Percentiles rank a stretch among this genome's conserved stretches.
Conservation (phyloP, 192 early-diverging fungal genomes). For the Paraglomus brasilianum region DNA sequence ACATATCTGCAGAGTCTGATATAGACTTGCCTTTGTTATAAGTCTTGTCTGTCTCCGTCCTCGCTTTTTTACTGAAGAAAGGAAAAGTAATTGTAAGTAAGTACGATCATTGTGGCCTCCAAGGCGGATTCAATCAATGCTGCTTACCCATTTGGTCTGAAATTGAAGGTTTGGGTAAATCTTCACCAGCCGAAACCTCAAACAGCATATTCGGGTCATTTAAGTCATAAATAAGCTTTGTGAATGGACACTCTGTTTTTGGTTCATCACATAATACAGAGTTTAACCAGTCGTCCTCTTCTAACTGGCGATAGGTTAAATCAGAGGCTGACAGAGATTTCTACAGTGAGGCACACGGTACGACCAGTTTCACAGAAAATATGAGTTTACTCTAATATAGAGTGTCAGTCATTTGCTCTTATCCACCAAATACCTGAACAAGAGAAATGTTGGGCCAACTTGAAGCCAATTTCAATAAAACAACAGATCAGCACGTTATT, state of each 20-base stretch:
- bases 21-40: too few relatives aligned
- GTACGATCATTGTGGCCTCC: too few relatives aligned
- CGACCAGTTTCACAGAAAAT: background rate
- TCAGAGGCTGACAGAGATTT: slow-evolving; percentile 28
- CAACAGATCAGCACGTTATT: too few relatives aligned
- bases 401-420: background rate
- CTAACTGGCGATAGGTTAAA: slow-evolving; percentile 58
- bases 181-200: slow-evolving; percentile 54
- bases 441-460: background rate
- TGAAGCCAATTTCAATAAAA: too few relatives aligned
- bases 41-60: too few relatives aligned
- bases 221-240: slow-evolving; percentile 58
- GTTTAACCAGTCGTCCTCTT: slow-evolving; percentile 69
- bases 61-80: too few relatives aligned
- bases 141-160: too few relatives aligned
- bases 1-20: too few relatives aligned
- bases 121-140: too few relatives aligned
- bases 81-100: too few relatives aligned
- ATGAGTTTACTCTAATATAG: background rate
- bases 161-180: slow-evolving; percentile 32
- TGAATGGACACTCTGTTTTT: slow-evolving; percentile 50
- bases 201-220: slow-evolving; percentile 80
- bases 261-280: slow-evolving; percentile 81
- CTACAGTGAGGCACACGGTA: background rate
- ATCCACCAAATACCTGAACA: background rate